Conservation (phyloP, 495 filamentous ascomycete species). For the Penicillium egyptiacum region DNA sequence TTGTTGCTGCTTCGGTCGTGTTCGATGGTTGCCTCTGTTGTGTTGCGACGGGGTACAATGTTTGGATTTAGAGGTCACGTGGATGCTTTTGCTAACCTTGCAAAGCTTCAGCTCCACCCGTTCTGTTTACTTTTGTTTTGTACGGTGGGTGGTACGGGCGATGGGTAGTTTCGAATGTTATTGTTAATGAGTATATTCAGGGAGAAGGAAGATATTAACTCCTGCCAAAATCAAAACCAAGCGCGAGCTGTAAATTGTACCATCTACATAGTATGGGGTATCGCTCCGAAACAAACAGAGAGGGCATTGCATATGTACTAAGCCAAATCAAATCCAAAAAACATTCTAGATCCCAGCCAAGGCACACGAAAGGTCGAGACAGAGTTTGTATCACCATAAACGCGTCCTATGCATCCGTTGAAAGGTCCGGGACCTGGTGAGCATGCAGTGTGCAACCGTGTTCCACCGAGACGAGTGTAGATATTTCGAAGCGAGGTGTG, state of each 20-base stretch:
- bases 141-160: not conserved
- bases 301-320: constrained; percentile 2
- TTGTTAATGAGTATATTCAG: not conserved
- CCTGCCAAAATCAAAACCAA: not conserved
- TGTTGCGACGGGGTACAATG: constrained; percentile 1
- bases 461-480: not conserved
- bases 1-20: not conserved
- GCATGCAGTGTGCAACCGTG: not conserved
- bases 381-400: not conserved
- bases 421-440: not conserved
- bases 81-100: not conserved
- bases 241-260: constrained; percentile 4
- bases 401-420: not conserved
- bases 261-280: constrained; percentile 14
- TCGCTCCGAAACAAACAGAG: constrained; percentile 5
- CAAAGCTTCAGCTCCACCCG: not conserved
- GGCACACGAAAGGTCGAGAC: not conserved
- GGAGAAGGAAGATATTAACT: not conserved
- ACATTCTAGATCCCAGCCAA: not conserved
- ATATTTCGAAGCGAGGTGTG: not conserved
- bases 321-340: not conserved
- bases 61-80: constrained; percentile 22
- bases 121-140: not conserved
- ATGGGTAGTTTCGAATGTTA: not conserved
- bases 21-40: constrained; percentile 1